Base-by-base conservation (phyloP, 805 yeast species). In the Blastobotrys muscicola region DNA sequence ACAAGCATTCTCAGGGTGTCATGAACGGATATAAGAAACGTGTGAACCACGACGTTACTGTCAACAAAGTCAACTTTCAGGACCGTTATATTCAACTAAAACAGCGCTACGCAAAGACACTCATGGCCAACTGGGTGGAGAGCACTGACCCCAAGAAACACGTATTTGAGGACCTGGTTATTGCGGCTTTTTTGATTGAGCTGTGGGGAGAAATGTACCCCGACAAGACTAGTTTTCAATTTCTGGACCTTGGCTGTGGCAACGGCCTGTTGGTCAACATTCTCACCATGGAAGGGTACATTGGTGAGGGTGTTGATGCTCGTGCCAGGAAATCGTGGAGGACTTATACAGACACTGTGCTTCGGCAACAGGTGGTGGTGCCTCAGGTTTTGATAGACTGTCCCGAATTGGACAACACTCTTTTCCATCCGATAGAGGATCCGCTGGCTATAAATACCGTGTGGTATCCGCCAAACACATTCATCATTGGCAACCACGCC, bases 81-180 rank as follows among this genome's bases (percentile, higher is more conserved):
- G 81, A 85, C 56, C 66, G 83, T 46, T 90, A 90, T 60, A 80
- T 85, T 23, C 68, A 74, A 14, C 68, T 90, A 55, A 90, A 90
- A 62, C 84, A 82, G 60, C 83, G 80, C 60, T 83, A 89, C 59
- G 85, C 95, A 0, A 75, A 80, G 23, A 62, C 66, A 12, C 65
- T 90, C 39, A 87, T 87, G 9, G 84, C 80, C 34, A 74, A 72
- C 50, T 90, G 97, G 97, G 78, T 72, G n/a, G 97, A 90, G 62
- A 78, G 81, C 29, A 90, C 97, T 2, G 97, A 90, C 62, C 97
- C 97, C 2, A 75, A 81, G 53, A 90, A 90, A 60, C 97, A 90
- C 64, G 97, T 90, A 0, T 90, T 89, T 65, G 97, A 90, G 67
- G 97, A 90, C 60, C 75, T 90, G 42, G 94, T 95, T 3, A 89